These are phyloP conservation scores for Aureobasidium sp. DNA, from an alignment of 2,329 filamentous ascomycete species.

Conservation along the genomic window DNA sequence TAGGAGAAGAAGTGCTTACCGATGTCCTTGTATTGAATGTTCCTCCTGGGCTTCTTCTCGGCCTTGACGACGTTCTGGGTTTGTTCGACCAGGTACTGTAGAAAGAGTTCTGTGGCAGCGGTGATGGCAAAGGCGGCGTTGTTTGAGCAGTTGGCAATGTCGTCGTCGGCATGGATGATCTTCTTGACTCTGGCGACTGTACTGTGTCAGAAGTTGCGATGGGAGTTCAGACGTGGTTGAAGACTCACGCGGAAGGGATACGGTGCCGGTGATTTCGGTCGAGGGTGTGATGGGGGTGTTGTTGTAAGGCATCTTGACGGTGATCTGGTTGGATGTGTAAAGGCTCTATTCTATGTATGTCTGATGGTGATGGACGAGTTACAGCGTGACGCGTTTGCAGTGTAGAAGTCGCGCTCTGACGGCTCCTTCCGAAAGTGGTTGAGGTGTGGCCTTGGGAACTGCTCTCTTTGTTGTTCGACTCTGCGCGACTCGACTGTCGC, in stretches of 20 bases:
- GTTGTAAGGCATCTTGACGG: slow-evolving; percentile 71
- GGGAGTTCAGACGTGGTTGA: not conserved
- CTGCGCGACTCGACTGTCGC: not conserved
- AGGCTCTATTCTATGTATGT: too few species aligned
- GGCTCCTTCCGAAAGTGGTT: slow-evolving; percentile 6
- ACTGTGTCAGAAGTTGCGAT: not conserved
- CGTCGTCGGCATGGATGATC: slow-evolving; percentile 81
- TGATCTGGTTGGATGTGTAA: too few species aligned
- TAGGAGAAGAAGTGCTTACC: slow-evolving; percentile 42
- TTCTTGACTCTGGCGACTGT: slow-evolving; percentile 91
- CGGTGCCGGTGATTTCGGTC: slow-evolving; percentile 76
- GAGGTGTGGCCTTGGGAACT: not conserved
- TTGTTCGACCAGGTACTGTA: slow-evolving; percentile 81
- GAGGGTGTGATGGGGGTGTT: slow-evolving; percentile 71
- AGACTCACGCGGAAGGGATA: slow-evolving; percentile 71
- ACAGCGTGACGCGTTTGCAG: slow-evolving; percentile 1
- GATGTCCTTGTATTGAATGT: slow-evolving; percentile 92
- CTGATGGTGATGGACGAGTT: not conserved
- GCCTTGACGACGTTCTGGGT: slow-evolving; percentile 81
- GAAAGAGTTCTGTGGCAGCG: slow-evolving; percentile 89
- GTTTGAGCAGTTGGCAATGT: slow-evolving; percentile 78
- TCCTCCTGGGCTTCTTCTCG: slow-evolving; percentile 84
- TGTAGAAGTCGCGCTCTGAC: slow-evolving; percentile 1
- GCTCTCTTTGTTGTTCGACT: not conserved
- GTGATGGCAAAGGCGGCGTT: slow-evolving; percentile 93